Conservation (phyloP, 306 rosid genomes). For the Pyrus communis region DNA sequence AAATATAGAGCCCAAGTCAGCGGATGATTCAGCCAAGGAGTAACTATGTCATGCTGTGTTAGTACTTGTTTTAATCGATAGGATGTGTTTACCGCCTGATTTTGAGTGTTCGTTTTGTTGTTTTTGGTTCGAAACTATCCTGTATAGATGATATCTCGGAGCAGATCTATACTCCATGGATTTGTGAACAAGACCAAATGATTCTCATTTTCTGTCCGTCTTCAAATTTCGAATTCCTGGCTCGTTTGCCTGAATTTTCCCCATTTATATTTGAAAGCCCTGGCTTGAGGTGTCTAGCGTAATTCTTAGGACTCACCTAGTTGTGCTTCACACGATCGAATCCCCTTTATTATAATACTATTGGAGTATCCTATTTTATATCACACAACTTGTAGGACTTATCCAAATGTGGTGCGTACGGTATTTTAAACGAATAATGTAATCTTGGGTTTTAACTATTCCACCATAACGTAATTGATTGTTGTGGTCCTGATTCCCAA, state of each 20-base stretch:
- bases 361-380: neutral
- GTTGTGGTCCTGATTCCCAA: neutral
- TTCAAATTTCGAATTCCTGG: neutral
- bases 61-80: neutral
- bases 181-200: neutral
- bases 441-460: too few species aligned
- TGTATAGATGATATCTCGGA: neutral
- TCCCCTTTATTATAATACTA: neutral
- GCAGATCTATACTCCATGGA: neutral
- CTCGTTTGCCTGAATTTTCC: neutral
- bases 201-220: neutral
- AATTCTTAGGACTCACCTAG: neutral
- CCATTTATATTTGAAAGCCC: neutral
- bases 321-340: neutral
- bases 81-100: neutral
- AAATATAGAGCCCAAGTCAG: conserved; percentile 18
- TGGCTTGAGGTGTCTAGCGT: neutral
- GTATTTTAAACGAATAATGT: too few species aligned
- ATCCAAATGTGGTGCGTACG: neutral
- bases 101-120: neutral
- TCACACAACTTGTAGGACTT: neutral
- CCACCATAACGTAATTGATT: neutral
- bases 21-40: conserved; percentile 19
- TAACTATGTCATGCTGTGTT: neutral
- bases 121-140: neutral